phyloP scores from a whole-genome alignment of 345 rosid species.

The Citrus hindsii region DNA sequence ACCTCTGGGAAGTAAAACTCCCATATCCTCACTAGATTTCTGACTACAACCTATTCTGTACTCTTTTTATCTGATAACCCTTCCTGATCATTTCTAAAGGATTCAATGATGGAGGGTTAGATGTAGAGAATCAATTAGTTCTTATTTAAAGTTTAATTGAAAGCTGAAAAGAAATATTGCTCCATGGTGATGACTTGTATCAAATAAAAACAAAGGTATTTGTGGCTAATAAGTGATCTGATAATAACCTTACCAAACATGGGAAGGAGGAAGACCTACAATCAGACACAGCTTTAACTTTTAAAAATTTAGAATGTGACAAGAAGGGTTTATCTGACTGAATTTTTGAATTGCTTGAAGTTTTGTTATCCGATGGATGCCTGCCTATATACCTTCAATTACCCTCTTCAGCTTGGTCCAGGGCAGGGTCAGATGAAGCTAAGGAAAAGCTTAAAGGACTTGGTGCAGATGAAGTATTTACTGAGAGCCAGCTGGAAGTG shows the following conservation, averaged over 20 bases:
- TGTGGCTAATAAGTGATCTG: neutral
- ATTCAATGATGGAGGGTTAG: neutral
- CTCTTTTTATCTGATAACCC: neutral
- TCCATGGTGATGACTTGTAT: neutral
- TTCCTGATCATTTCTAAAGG: no score
- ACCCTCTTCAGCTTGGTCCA: conserved; percentile 26
- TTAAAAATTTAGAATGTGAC: neutral
- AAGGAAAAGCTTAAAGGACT: conserved; percentile 55
- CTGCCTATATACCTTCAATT: conserved; percentile 7
- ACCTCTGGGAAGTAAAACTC: neutral
- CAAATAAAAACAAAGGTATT: neutral
- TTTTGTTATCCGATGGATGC: neutral
- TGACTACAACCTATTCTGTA: neutral
- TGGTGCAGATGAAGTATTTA: conserved; percentile 79
- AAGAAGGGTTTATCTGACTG: neutral
- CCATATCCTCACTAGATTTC: neutral
- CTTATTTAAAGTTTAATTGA: neutral
- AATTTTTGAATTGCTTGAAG: neutral
- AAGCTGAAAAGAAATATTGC: neutral
- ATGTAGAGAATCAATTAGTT: neutral
- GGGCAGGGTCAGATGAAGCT: conserved; percentile 72
- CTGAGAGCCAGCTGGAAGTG: conserved; percentile 68
- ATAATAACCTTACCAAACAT: neutral
- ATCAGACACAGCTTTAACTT: neutral
- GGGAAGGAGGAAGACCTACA: neutral